A percentile compares a stretch with the other conserved stretches of the same genome.
These are phyloP conservation scores for Alternaria novae-zelandiae DNA, from an alignment of 2,329 filamentous ascomycete species.

Conservation along the genomic window DNA sequence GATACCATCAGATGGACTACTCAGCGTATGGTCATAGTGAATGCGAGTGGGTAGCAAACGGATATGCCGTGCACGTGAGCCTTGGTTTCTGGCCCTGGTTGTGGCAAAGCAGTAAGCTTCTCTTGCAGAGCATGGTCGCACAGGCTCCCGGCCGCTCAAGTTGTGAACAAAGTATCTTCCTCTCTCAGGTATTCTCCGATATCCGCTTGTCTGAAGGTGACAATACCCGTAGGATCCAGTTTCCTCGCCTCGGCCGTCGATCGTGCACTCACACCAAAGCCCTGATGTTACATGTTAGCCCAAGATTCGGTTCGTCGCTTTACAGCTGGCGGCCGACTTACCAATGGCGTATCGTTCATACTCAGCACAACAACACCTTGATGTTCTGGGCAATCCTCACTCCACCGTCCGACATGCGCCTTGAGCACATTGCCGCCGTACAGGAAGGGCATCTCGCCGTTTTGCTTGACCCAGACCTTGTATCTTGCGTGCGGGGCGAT, in stretches of 20 bases:
- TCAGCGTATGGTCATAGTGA: background rate
- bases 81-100: background rate
- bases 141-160: constrained; percentile 36
- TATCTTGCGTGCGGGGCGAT: constrained; percentile 91
- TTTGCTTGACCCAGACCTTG: constrained; percentile 96
- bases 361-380: constrained; percentile 87
- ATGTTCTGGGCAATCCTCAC: constrained; percentile 91
- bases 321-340: constrained; percentile 40
- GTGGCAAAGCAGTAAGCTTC: background rate
- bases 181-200: constrained; percentile 94
- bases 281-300: constrained; percentile 59
- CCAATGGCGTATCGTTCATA: constrained; percentile 86
- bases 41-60: constrained; percentile 3
- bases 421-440: constrained; percentile 92
- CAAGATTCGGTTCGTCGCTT: background rate
- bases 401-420: constrained; percentile 82
- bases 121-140: background rate
- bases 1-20: background rate
- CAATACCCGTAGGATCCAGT: constrained; percentile 87
- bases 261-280: constrained; percentile 90
- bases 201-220: constrained; percentile 90
- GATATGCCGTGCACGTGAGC: background rate
- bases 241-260: constrained; percentile 82
- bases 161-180: constrained; percentile 69
- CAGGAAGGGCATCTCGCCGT: constrained; percentile 96